Conservation (phyloP, 805 yeast genomes). For the Torulaspora franciscae region DNA sequence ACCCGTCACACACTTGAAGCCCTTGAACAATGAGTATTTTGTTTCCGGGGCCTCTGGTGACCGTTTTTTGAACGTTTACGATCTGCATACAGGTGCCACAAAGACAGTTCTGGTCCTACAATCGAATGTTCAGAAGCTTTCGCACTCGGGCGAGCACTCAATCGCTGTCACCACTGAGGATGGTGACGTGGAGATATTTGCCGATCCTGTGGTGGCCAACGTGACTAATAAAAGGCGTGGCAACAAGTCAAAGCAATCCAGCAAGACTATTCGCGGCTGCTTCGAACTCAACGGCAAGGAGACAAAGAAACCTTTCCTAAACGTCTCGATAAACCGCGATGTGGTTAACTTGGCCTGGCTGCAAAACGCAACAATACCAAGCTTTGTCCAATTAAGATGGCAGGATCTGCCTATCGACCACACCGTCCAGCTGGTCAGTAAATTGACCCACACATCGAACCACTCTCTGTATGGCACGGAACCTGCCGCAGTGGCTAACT, state of each 20-base stretch:
- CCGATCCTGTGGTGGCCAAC: conserved; percentile 43
- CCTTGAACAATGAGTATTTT: conserved; percentile 41
- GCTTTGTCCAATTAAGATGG: conserved; percentile 47
- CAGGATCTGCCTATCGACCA: conserved; percentile 21
- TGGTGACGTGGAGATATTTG: conserved; percentile 69
- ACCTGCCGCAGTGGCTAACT: conserved; percentile 49
- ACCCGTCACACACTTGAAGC: conserved; percentile 49
- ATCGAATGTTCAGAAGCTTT: conserved; percentile 49
- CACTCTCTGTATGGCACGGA: conserved; percentile 37
- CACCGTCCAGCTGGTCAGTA: conserved; percentile 3
- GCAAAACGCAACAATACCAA: conserved; percentile 54
- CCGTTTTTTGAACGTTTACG: conserved; percentile 70
- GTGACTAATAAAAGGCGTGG: conserved; percentile 40
- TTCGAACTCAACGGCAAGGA: conserved; percentile 1
- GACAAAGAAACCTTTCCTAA: conserved; percentile 19
- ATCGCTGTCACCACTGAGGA: conserved; percentile 60
- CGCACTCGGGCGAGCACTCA: conserved; percentile 33
- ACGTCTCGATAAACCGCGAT: conserved; percentile 34
- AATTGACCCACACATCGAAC: conserved; percentile 1
- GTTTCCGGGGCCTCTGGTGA: conserved; percentile 74
- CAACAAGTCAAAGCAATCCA: conserved; percentile 48
- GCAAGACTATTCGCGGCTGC: conserved; percentile 36
- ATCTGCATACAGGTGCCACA: conserved; percentile 36
- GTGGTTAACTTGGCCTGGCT: conserved; percentile 53
- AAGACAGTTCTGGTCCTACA: conserved; percentile 65